Conservation (phyloP, 257 asterid species). For the Penstemon newberryi region DNA sequence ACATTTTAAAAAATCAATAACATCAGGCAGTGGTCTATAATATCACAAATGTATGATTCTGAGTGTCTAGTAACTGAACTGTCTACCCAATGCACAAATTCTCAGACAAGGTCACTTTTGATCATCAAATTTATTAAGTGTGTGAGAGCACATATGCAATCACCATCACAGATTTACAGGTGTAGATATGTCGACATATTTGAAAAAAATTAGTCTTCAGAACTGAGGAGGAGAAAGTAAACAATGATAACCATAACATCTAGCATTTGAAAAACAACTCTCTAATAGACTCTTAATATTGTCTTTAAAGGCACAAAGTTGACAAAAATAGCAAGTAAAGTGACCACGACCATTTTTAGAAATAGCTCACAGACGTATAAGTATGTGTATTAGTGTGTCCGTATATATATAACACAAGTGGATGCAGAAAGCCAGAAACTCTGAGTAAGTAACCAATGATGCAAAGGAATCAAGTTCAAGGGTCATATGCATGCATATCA, state of each 20-base stretch:
- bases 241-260: neutral
- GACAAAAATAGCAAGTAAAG: neutral
- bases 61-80: neutral
- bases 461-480: neutral
- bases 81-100: neutral
- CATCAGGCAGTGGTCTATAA: neutral
- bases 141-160: neutral
- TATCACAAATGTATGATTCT: neutral
- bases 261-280: neutral
- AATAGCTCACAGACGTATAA: neutral
- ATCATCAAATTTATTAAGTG: neutral
- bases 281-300: neutral
- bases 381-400: neutral
- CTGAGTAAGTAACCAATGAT: neutral
- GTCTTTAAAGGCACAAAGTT: neutral
- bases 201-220: neutral
- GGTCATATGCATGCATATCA: neutral
- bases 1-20: slow-evolving; percentile 5
- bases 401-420: neutral
- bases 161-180: neutral
- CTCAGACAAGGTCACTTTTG: neutral
- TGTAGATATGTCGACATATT: neutral
- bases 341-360: neutral
- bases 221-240: neutral
- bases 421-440: neutral